Conservation (phyloP, 805 yeast species). For the Candida oleophila region DNA sequence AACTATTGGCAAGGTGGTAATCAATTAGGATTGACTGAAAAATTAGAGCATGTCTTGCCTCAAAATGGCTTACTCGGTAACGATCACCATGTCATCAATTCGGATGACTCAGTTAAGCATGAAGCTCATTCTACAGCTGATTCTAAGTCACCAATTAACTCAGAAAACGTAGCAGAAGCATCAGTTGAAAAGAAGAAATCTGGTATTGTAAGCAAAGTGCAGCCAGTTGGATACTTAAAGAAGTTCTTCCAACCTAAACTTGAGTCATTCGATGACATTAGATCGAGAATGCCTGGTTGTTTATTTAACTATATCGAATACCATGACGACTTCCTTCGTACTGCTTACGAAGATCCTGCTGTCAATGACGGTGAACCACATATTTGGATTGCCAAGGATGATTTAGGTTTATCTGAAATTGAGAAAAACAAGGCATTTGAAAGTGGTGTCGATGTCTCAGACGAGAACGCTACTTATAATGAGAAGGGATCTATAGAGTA, state of each 20-base stretch:
- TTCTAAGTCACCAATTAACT: constrained; percentile 1
- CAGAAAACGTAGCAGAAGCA: background rate
- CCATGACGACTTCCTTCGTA: constrained; percentile 37
- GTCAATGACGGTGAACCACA: constrained; percentile 56
- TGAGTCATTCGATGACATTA: constrained; percentile 46
- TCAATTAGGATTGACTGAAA: constrained; percentile 32
- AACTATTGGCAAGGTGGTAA: constrained; percentile 46
- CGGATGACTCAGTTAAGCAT: constrained; percentile 10
- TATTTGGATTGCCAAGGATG: constrained; percentile 71
- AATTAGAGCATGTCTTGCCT: constrained; percentile 19
- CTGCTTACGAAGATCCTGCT: constrained; percentile 56
- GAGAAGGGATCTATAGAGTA: constrained; percentile 56
- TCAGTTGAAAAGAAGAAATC: background rate
- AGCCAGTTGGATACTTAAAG: constrained; percentile 27
- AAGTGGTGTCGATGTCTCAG: constrained; percentile 52
- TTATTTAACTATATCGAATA: constrained; percentile 42
- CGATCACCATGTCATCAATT: constrained; percentile 1
- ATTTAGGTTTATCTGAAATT: constrained; percentile 61
- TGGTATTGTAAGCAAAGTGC: constrained; percentile 13
- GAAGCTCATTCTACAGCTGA: constrained; percentile 2
- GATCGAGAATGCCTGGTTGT: constrained; percentile 43
- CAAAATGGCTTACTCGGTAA: constrained; percentile 5
- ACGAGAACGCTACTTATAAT: constrained; percentile 55
- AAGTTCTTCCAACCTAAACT: constrained; percentile 49
- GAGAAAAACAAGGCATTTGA: constrained; percentile 58